Conservation (phyloP, 73 alveolate genomes). For the Paraurostyla sp. region DNA sequence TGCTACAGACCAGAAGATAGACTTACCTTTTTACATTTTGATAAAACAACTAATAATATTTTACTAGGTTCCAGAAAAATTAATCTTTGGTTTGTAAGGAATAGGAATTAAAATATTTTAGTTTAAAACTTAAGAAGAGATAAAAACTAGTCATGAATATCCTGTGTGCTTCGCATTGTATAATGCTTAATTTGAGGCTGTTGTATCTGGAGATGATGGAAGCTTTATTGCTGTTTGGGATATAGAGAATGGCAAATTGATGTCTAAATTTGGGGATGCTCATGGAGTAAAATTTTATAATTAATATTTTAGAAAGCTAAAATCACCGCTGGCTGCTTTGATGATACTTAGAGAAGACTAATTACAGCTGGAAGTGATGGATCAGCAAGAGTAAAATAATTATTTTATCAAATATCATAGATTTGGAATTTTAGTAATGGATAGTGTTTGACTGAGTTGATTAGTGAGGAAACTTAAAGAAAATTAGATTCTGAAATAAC, state of each 20-base stretch:
- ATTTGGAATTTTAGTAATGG: constrained; percentile 87
- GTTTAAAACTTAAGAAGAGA: constrained; percentile 83
- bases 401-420: not conserved
- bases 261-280: constrained; percentile 80
- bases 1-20: constrained; percentile 88
- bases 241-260: constrained; percentile 75
- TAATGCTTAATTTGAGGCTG: constrained; percentile 74
- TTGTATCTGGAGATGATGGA: constrained; percentile 87
- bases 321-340: constrained; percentile 82
- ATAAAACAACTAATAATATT: constrained; percentile 68
- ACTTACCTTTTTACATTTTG: constrained; percentile 76
- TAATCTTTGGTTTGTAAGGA: constrained; percentile 70
- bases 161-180: constrained; percentile 75
- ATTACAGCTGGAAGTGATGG: constrained; percentile 83
- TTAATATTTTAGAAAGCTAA: constrained; percentile 48
- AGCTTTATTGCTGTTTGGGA: constrained; percentile 82
- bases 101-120: not conserved
- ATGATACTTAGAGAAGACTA: constrained; percentile 76
- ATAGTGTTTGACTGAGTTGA: constrained; percentile 70
- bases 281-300: constrained; percentile 54
- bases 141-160: constrained; percentile 83
- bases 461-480: constrained; percentile 62
- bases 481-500: constrained; percentile 57
- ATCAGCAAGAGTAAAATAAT: constrained; percentile 34
- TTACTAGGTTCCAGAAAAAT: constrained; percentile 78